phyloP scores from a whole-genome alignment of 306 rosid genomes.

The Trifolium subterraneum region DNA sequence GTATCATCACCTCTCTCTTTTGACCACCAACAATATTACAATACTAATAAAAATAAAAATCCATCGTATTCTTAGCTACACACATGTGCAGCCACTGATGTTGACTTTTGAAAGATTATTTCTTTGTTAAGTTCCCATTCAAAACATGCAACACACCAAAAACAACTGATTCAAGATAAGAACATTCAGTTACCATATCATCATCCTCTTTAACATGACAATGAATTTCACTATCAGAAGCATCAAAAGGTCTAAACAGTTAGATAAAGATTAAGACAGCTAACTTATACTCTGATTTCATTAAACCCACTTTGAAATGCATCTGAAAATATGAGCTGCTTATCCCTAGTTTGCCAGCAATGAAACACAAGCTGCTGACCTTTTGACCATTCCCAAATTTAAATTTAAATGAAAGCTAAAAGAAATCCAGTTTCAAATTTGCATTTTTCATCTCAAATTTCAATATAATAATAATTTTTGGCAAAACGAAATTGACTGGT shows the following conservation, averaged over 20 bases:
- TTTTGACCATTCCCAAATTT: constrained; percentile 22
- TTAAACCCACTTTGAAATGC: not conserved
- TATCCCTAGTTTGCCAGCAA: constrained; percentile 3
- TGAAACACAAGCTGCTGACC: constrained; percentile 22
- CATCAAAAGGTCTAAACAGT: constrained; percentile 17
- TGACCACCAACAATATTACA: constrained; percentile 37
- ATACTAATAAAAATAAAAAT: constrained; percentile 31
- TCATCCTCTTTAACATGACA: constrained; percentile 21
- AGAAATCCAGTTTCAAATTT: not conserved
- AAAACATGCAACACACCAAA: constrained; percentile 16
- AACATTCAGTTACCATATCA: constrained; percentile 2
- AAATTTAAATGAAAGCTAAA: not conserved
- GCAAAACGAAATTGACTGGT: constrained; percentile 13
- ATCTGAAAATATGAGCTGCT: not conserved
- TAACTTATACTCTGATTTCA: not conserved
- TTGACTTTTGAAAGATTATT: constrained; percentile 51
- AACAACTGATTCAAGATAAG: constrained; percentile 16
- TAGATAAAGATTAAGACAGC: constrained; percentile 5
- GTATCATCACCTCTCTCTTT: constrained; percentile 29
- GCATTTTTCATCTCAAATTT: not conserved
- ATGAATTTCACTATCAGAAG: constrained; percentile 17
- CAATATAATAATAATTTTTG: not conserved
- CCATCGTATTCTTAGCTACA: constrained; percentile 21
- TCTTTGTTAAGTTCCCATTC: constrained; percentile 40
- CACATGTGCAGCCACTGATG: constrained; percentile 48